These are phyloP conservation scores for Curvularia spicifera DNA, from an alignment of 2,329 filamentous ascomycete genomes.

Conservation along the genomic window DNA sequence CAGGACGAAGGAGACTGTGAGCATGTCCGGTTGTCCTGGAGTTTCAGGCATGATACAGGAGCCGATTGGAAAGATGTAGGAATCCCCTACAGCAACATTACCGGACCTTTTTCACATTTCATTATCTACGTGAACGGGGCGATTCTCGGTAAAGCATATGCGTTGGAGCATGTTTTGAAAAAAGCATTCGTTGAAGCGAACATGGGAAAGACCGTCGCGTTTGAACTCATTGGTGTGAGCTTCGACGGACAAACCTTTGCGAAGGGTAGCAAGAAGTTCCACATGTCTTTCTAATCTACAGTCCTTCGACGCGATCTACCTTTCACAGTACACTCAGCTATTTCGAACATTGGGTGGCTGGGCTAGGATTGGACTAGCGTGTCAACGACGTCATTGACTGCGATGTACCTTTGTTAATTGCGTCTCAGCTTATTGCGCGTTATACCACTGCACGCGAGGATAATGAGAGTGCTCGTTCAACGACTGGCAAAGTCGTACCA, in stretches of 20 bases:
- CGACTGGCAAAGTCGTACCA: neutral
- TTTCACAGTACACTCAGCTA: neutral
- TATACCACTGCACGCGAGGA: neutral
- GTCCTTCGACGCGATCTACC: neutral
- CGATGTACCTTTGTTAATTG: neutral
- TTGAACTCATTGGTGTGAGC: constrained; percentile 7
- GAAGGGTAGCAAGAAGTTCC: neutral
- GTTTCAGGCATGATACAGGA: constrained; percentile 6
- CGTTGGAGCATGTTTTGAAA: constrained; percentile 33
- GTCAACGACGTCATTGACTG: constrained; percentile 15
- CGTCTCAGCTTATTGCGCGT: neutral
- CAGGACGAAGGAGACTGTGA: constrained; percentile 22
- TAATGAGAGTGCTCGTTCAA: constrained; percentile 3
- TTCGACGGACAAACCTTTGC: constrained; percentile 7
- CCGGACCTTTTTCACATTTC: constrained; percentile 47
- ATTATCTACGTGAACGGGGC: constrained; percentile 30
- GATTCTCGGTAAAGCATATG: constrained; percentile 38
- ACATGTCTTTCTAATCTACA: neutral
- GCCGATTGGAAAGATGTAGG: neutral
- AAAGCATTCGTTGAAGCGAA: constrained; percentile 16
- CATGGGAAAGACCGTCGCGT: neutral
- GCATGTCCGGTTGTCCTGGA: constrained; percentile 41
- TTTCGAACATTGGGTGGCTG: neutral
- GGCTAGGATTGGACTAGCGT: constrained; percentile 7
- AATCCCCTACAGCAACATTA: constrained; percentile 42